Evolutionary conservation across 495 filamentous ascomycete species (phyloP), one percentile per base, ranked within the genome.

Genomic region (Podospora pseudocomata): DNA sequence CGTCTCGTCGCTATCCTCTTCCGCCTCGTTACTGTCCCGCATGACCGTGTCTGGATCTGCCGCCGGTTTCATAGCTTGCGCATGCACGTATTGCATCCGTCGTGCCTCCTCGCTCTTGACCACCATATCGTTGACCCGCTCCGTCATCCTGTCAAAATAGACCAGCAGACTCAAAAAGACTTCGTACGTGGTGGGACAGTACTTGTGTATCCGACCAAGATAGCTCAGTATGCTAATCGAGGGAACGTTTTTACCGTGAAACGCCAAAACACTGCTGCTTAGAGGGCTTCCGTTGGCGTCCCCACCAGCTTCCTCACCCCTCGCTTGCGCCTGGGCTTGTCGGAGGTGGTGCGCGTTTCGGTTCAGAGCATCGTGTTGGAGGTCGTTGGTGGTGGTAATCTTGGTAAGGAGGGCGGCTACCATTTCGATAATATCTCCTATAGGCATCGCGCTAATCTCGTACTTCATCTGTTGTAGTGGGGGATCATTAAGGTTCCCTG

Each of bases 141-240:
- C 95, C 63, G 96, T 97, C 95, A 99, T 99, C 39, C 95, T 90
- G 76, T 99, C 95, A 79, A 99, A 99, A 73, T 99, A 99, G 55
- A 99, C 93, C 63, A 99, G 80, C 72, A 99, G 77, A 70, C 92
- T 96, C 55, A 99, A 81, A 73, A 99, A 99, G 0, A 99, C 95
- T 79, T 99, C 95, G 77, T 97, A 99, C 5, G 95, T 98, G 4
- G 96, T 98, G 0, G 95, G 95, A 73, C 95, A 99, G 75, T 99
- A 99, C 79, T 97, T 98, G 77, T 99, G 94, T 72, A 99, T 98
- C 59, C 95, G 90, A 75, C 88, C 94, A 30, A 99, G 82, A 71
- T 99, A 99, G 83, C 93, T 98, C 66, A 96, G 81, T 65, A 99
- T 98, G 44, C 94, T 96, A 68, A 99, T 99, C 74, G 90, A 95